Base-by-base conservation (phyloP, 805 yeast species). In the Ogataea nakhonphanomensis region DNA sequence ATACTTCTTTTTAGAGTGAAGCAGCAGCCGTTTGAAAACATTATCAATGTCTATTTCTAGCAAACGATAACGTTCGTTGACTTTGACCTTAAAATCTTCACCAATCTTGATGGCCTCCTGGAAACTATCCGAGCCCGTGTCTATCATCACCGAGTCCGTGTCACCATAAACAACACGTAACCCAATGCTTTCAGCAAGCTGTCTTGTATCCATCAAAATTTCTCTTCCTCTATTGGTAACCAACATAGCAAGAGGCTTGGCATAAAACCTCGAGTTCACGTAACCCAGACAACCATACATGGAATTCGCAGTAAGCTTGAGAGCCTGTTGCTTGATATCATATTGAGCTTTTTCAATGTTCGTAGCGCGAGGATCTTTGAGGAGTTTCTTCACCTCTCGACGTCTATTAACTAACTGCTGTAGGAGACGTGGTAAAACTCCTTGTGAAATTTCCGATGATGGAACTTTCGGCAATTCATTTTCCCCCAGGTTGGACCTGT, bases 251-350 rank as follows among this genome's bases (percentile, higher is more conserved):
- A 93, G 70, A 0, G 98, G 96, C 57, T 86, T 84, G 9, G 99
- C 99, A 57, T 90, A 91, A 62, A 93, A 93, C 55, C 99, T 76
- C 15, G 97, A 88, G 54, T 84, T 76, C 6, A 84, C 84, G 61
- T 81, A 90, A 51, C 99, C 99, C 54, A 93, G 74, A 75, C 98
- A 93, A 58, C 99, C 99, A 66, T 93, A 93, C 97, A 93, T 91
- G n/a, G 99, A 93, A 65, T 93, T 93, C 22, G 99, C 99, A 2
- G 99, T 95, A 59, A 93, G 72, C 61, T 93, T 93, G 59, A 93
- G 75, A 0, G 99, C 98, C 61, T 84, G 95, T 64, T 93, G 99
- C 57, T 90, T 87, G 57, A 90, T 89, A 61, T 93, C 98, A 70
- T 84, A 88, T 57, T 91, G 96, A 0, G 86, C 83, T 41, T 65